phyloP scores from a whole-genome alignment of 805 yeast genomes.

The Zygoascus bituminiphila region DNA sequence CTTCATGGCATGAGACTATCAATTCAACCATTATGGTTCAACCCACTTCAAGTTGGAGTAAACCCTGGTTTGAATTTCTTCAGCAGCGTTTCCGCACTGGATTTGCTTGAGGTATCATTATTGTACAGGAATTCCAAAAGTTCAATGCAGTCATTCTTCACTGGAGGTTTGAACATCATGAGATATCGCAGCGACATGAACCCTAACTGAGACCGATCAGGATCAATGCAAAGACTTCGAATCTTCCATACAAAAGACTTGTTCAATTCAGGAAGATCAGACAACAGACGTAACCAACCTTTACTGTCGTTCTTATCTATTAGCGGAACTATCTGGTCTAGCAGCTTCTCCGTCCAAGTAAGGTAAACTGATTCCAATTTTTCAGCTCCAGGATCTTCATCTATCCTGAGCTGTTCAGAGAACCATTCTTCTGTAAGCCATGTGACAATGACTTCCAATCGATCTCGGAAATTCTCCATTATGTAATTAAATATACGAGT shows the following conservation, averaged over 20 bases:
- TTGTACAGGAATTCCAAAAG: conserved; percentile 26
- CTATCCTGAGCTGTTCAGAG: conserved; percentile 35
- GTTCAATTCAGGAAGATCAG: conserved; percentile 78
- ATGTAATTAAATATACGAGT: conserved; percentile 65
- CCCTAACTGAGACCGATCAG: conserved; percentile 72
- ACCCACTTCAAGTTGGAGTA: conserved; percentile 5
- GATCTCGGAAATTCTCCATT: conserved; percentile 57
- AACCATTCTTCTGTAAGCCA: conserved; percentile 98
- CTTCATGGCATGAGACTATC: neutral
- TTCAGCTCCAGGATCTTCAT: conserved; percentile 10
- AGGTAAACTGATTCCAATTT: conserved; percentile 37
- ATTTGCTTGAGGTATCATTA: conserved; percentile 12
- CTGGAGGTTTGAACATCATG: conserved; percentile 88
- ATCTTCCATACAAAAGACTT: conserved; percentile 54
- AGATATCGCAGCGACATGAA: conserved; percentile 70
- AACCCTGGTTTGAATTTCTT: conserved; percentile 22
- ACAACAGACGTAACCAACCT: conserved; percentile 68
- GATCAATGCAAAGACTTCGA: conserved; percentile 73
- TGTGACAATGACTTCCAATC: conserved; percentile 69
- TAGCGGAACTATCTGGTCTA: conserved; percentile 78
- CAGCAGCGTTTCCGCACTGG: conserved; percentile 22
- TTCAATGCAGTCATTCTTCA: conserved; percentile 37
- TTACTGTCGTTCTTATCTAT: conserved; percentile 75
- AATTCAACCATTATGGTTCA: neutral
- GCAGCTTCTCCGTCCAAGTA: conserved; percentile 58